These are phyloP conservation scores for Meira miltonrushii DNA, from an alignment of 1,284 basidiomycete species.

Conservation along the genomic window DNA sequence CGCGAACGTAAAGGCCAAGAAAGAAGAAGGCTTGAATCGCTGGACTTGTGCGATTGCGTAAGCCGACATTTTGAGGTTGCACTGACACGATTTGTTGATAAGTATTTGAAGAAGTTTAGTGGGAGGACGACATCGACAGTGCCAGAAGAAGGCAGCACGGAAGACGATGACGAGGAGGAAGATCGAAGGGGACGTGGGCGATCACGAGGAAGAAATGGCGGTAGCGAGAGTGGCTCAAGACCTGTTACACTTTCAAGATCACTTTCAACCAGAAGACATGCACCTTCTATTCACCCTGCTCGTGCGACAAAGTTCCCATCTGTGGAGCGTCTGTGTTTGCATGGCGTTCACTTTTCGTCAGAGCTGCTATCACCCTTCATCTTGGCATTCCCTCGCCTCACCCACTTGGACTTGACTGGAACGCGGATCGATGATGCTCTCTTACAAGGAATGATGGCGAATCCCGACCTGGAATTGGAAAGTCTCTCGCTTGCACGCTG, in stretches of 20 bases:
- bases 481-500: slow-evolving; percentile 85
- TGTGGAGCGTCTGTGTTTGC: slow-evolving; percentile 75
- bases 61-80: slow-evolving; percentile 79
- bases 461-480: slow-evolving; percentile 64
- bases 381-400: slow-evolving; percentile 76
- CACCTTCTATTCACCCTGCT: slow-evolving; percentile 34
- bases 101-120: slow-evolving; percentile 60
- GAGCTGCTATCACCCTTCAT: slow-evolving; percentile 73
- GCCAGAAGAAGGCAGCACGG: slow-evolving; percentile 23
- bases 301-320: slow-evolving; percentile 62
- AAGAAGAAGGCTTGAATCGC: slow-evolving; percentile 63
- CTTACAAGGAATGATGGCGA: slow-evolving; percentile 65
- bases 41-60: slow-evolving; percentile 91
- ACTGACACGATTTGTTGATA: slow-evolving; percentile 73
- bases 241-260: slow-evolving; percentile 5
- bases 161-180: slow-evolving; percentile 3
- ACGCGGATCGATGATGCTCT: slow-evolving; percentile 74
- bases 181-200: background rate
- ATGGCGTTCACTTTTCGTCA: slow-evolving; percentile 73
- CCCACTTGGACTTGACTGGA: slow-evolving; percentile 63
- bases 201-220: slow-evolving; percentile 13
- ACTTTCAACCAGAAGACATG: slow-evolving; percentile 8
- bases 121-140: slow-evolving; percentile 24
- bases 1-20: background rate
- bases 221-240: background rate